Conservation (phyloP, 2,329 filamentous ascomycete genomes). For the Aspergillus sp. region DNA sequence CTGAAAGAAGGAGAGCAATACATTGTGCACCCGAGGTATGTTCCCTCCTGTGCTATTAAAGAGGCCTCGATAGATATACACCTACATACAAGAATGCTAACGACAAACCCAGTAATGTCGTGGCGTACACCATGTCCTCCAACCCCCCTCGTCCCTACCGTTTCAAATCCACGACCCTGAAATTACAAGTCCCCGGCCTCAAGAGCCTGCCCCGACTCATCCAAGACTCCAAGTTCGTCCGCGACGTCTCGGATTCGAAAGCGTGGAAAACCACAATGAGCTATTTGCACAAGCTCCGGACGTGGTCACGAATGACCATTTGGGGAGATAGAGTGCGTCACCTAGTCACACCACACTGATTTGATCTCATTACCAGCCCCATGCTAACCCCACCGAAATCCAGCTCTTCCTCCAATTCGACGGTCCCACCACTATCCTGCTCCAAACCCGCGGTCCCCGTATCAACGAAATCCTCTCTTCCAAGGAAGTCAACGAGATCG, state of each 20-base stretch:
- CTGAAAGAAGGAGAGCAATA: conserved; percentile 84
- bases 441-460: conserved; percentile 82
- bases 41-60: not conserved
- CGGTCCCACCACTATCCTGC: conserved; percentile 79
- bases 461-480: conserved; percentile 75
- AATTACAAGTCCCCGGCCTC: conserved; percentile 73
- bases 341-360: not conserved
- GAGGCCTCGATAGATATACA: no score
- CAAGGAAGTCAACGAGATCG: conserved; percentile 85
- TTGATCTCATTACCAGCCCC: not conserved
- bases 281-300: conserved; percentile 69
- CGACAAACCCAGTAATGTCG: conserved; percentile 63
- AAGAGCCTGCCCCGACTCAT: conserved; percentile 61
- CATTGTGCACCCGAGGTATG: conserved; percentile 74
- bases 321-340: conserved; percentile 78
- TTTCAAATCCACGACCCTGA: conserved; percentile 72
- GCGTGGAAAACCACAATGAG: conserved; percentile 70
- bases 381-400: conserved; percentile 1
- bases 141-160: conserved; percentile 79
- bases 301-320: conserved; percentile 75
- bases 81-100: conserved; percentile 10
- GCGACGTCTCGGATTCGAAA: conserved; percentile 67
- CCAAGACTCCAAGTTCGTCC: conserved; percentile 70
- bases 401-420: conserved; percentile 83
- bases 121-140: conserved; percentile 80